Evolutionary conservation across 2,329 filamentous ascomycete species (phyloP), one percentile per base, ranked within the genome.

Genomic region (Lecanicillium sp.): DNA sequence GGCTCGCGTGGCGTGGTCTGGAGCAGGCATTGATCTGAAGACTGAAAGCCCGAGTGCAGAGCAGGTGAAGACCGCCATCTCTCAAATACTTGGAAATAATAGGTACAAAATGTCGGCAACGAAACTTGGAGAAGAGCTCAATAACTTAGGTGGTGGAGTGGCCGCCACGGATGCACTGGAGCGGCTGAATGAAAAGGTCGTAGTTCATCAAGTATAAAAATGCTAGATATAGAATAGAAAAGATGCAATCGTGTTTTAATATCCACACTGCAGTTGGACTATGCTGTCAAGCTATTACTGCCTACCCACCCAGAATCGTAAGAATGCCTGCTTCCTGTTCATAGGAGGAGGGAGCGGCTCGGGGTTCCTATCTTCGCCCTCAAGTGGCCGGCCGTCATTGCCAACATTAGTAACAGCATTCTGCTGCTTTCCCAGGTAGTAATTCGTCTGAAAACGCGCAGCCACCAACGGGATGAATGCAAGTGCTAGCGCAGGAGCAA

Each of bases 361-460:
- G 8, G 39, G 43, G 33, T 49, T 45, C n/a, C 42, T 39, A 31
- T 48, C 39, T 34, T 47, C 48, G 27, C 49, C 48, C 14, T 42
- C 40, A 17, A 54, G 34, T 20, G 41, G 32, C 46, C 48, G 40
- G 3, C 52, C 53, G 25, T 56, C 51, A 14, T 51, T 48, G 1
- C 54, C 51, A 13, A 47, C 46, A 38, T 56, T 52, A 3, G 47
- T 54, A 7, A 56, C 55, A 3, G 49, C 51, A 29, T 56, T 55
- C 36, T 57, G 51, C 29, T 51, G 47, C 45, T 55, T 57, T 22
- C 55, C 56, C 3, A 58, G 42, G 38, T 52, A 57, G 49, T 48
- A 65, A 44, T 64, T 56, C 20, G 61, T 60, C 54, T 62, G 60
- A 43, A 59, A 62, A 25, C 61, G 52, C 1, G 60, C 50, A 2